Evolutionary conservation across 768 basidiomycete genomes (phyloP), one percentile per base, ranked within the genome.

Genomic region (Kwoniella shandongensis): DNA sequence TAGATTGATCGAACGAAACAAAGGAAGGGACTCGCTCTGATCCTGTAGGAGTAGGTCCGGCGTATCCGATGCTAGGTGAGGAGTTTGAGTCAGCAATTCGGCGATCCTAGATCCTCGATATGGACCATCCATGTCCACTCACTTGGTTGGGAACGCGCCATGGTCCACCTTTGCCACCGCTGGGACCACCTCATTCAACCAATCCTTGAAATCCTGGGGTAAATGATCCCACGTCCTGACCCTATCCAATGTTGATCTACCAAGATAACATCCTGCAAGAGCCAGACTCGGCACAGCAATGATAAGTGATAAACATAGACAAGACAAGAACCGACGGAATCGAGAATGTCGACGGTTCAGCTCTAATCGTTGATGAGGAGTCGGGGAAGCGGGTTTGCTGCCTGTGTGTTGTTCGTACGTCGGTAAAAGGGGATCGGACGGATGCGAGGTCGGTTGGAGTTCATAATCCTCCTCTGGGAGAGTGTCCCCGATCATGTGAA

Each of bases 41-140:
- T 12, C 75, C 75, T 20, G 75, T 76, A 0, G 69, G 67, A 17
- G 72, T 76, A 11, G 75, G 75, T 25, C 75, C 75, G 38, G 70
- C 69, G 58, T 69, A 76, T 15, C 75, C 75, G 22, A 76, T 63
- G 56, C 75, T 76, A 40, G 22, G 4, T 13, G 27, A 5, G n/a
- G n/a, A n/a, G n/a, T n/a, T n/a, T n/a, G 32, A 6, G 20, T 27
- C 3, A 50, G 26, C 6, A 2, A 30, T 51, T 20, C 58, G 27
- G 38, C 26, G 4, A 7, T 3, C 30, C 38, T 4, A 17, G 40
- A 17, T 35, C 13, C 39, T 1, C 10, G 50, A 47, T 6, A 23
- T 13, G 6, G 6, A 32, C 13, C 32, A 32, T 13, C 32, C 32
- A 41, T 17, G 13, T 6, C n/a, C 36, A 62, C 73, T 66, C 49